Base-by-base conservation (phyloP, 2,329 filamentous ascomycete genomes). In the Beauveria pseudobassiana region DNA sequence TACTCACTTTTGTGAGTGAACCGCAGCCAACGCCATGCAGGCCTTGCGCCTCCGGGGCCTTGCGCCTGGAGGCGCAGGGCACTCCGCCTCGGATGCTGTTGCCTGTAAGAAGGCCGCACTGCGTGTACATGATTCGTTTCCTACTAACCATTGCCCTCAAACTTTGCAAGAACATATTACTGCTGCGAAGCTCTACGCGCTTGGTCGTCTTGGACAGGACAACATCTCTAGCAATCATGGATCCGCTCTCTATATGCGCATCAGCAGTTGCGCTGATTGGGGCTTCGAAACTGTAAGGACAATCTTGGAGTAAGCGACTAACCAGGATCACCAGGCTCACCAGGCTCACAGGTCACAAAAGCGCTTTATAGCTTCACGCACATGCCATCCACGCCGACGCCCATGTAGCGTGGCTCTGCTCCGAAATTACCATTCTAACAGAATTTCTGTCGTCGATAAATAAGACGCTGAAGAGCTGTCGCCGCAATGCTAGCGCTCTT, bases 241-340 rank as follows among this genome's bases (percentile, higher is more conserved):
- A 58, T 58, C 43, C 55, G 42, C 43, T 58, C 26, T 58, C 55
- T 10, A 58, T 58, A n/a, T 58, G 55, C 20, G 28, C 26, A 46
- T 49, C 43, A 24, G 28, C 45, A 43, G 26, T 58, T 26, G n/a
- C 42, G 55, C 55, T 58, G 43, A 49, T 49, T 24, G 50, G 50
- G 5, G 20, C 20, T 5, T 58, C 28, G 1, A 49, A 38, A 58
- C 10, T 5, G 55, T 40, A 40, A 24, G 45, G n/a, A n/a, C 3
- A 16, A 7, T 18, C 18, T 10, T 30, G 16, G 9, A 16, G n/a
- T 22, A 46, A 7, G 38, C 22, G 26, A 9, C 18, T 28, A 56
- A 9, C 12, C 34, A 53, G 20, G 7, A 30, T 52, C n/a, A 38
- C 8, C n/a, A 16, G 16, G 50, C 50, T 53, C 20, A 53, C 20